Base-by-base conservation (phyloP, 2,329 filamentous ascomycete species). In the Dactylellina sp. region DNA sequence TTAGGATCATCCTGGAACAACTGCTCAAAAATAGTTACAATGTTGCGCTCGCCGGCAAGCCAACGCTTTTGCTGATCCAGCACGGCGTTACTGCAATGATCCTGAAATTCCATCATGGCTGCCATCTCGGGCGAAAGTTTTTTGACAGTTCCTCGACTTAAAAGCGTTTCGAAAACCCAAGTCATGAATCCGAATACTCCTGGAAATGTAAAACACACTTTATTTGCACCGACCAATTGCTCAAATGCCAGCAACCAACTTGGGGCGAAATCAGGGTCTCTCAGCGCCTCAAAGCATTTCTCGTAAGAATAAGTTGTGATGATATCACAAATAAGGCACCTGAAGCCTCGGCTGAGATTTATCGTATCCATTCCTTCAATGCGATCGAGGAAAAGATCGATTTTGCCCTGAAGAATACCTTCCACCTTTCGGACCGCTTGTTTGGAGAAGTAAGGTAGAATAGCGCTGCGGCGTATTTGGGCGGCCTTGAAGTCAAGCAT, bases 381-480 rank as follows among this genome's bases (percentile, higher is more conserved):
- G 24, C 60, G 60, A 44, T 63, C 18, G 42, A 63, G 60, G 20
- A 63, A 63, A 24, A 35, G 28, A 44, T 52, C 60, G 35, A 63
- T 35, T 55, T 63, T 63, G 20, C 7, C 20, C 22, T 55, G 60
- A 6, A 63, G 20, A 35, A 63, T 35, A 14, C 35, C 20, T 35
- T 63, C 60, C 18, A 63, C 46, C 7, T 63, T 52, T 37, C 60
- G 9, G 22, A 63, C 49, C 5, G 60, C 46, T 37, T 40, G 32
- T 32, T 63, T 63, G 46, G 60, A 63, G 46, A 63, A 63, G 42
- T 63, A 63, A n/a, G 60, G 60, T n/a, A 52, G 32, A 52, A 63
- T 42, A 42, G 60, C 60, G 22, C 37, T 20, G 32, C 60, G 60
- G 7, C 60, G 60, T 24, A 52, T 46, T 20, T 55, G 60, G 46